Base-by-base conservation (phyloP, 495 filamentous ascomycete genomes). In the Xylaria acuta region DNA sequence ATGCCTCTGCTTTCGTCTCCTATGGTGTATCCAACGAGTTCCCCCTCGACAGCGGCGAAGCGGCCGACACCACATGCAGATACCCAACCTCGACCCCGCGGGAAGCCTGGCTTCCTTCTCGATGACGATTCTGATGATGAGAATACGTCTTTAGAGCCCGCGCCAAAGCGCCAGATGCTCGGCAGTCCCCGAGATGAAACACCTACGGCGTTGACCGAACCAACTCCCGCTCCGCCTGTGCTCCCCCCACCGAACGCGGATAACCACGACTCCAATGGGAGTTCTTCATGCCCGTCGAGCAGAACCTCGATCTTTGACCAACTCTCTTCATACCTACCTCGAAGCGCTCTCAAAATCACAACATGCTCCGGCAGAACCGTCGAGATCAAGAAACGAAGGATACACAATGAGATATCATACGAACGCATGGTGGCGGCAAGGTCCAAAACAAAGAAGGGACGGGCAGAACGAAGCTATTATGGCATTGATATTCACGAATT, bases 401-500 rank as follows among this genome's bases (percentile, higher is more conserved):
- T 84, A 16, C 75, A 81, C 12, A 78, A 76, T 4, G 74, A 82
- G 5, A 78, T 89, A 36, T 87, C 92, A 0, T 97, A 91, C 76
- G 87, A 93, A 76, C 84, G 83, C 49, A 85, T 94, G 64, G 86
- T 93, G 34, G 92, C 92, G 32, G 84, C 87, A 34, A 88, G 92
- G 22, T 95, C 92, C 4, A 87, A 83, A 45, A 88, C 88, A 6
- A 90, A 87, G 72, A 84, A 91, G 72, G 91, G 93, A 43, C 85
- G 89, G 72, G 93, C 94, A n/a, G 90, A 88, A 74, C 92, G 90
- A 79, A 92, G 88, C 78, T 98, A 93, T 78, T 99, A 95, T 80
- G 96, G 96, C 9, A 91, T 99, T 69, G 90, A 97, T 34, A 95
- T 99, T 22, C 94, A 97, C 75, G 81, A 87, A 56, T 81, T 98